These are phyloP conservation scores for Aspergillus sp. DNA, from an alignment of 2,329 filamentous ascomycete genomes.

Conservation along the genomic window DNA sequence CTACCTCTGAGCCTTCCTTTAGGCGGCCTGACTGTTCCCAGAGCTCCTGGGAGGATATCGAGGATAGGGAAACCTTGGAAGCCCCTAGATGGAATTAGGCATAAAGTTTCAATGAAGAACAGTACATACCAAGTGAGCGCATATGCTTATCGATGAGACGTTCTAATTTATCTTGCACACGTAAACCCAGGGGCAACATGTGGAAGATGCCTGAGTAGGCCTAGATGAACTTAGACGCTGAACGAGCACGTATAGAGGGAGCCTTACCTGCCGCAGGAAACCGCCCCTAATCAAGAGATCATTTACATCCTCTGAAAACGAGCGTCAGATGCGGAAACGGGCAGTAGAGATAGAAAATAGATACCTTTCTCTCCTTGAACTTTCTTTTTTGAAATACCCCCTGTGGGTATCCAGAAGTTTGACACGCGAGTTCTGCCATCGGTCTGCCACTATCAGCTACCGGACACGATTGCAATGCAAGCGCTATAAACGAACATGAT, in stretches of 20 bases:
- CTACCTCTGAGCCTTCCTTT: slow-evolving; percentile 71
- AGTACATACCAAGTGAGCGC: slow-evolving; percentile 61
- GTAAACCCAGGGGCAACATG: slow-evolving; percentile 77
- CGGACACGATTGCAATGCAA: not conserved
- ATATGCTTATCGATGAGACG: slow-evolving; percentile 85
- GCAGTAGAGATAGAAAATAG: not conserved
- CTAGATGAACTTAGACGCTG: slow-evolving; percentile 38
- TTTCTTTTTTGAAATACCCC: slow-evolving; percentile 59
- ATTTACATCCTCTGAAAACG: slow-evolving; percentile 55
- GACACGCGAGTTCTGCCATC: slow-evolving; percentile 64
- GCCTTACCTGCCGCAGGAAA: slow-evolving; percentile 65
- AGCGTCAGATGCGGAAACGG: slow-evolving; percentile 36
- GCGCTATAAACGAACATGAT: slow-evolving; percentile 33
- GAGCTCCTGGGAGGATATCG: slow-evolving; percentile 77
- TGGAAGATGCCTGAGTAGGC: slow-evolving; percentile 91
- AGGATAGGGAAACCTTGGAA: slow-evolving; percentile 77
- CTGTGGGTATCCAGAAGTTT: slow-evolving; percentile 75
- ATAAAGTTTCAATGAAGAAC: slow-evolving; percentile 4
- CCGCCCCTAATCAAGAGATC: slow-evolving; percentile 67
- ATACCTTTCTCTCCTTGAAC: slow-evolving; percentile 48
- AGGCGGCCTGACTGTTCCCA: slow-evolving; percentile 84
- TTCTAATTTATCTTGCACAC: slow-evolving; percentile 87
- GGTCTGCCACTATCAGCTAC: slow-evolving; percentile 36
- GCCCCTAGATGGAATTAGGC: slow-evolving; percentile 54
- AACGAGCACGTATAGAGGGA: not conserved